Percentiles rank a stretch among this genome's conserved stretches.
Conservation (phyloP, 2,329 filamentous ascomycete genomes). For the Lojkania enalia region DNA sequence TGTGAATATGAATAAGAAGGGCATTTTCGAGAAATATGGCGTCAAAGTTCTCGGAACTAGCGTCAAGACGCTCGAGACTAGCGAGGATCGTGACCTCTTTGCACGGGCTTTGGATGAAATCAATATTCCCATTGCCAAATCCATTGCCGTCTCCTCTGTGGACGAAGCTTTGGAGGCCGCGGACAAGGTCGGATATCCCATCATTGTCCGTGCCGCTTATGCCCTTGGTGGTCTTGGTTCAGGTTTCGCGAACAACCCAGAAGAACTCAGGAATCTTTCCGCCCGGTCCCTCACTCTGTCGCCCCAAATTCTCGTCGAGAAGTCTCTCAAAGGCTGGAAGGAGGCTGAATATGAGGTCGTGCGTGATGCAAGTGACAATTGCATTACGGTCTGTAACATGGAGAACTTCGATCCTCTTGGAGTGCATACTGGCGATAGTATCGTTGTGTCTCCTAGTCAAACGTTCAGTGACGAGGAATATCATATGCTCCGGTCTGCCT, state of each 20-base stretch:
- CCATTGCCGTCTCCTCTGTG: constrained; percentile 86
- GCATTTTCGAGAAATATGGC: constrained; percentile 91
- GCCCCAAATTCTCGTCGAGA: constrained; percentile 96
- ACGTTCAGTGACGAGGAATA: constrained; percentile 98
- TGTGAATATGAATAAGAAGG: constrained; percentile 95
- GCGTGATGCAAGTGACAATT: constrained; percentile 96
- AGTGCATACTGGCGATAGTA: constrained; percentile 97
- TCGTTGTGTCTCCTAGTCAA: constrained; percentile 95
- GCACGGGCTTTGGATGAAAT: constrained; percentile 96
- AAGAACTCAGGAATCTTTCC: constrained; percentile 91
- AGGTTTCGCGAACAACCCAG: constrained; percentile 90
- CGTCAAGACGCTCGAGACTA: constrained; percentile 89
- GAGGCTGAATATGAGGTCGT: constrained; percentile 99
- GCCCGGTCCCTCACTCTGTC: constrained; percentile 90
- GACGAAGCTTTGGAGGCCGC: constrained; percentile 92
- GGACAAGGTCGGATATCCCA: constrained; percentile 86
- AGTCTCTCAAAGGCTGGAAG: constrained; percentile 99
- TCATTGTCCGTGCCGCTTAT: constrained; percentile 96
- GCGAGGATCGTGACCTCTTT: constrained; percentile 95
- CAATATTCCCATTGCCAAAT: constrained; percentile 95
- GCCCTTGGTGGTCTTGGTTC: constrained; percentile 94
- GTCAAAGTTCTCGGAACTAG: constrained; percentile 96
- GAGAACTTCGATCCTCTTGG: constrained; percentile 98
- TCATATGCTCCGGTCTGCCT: constrained; percentile 96
- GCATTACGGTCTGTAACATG: constrained; percentile 99